Base-by-base conservation (phyloP, 768 basidiomycete genomes). In the Hirschioporus abietinus region DNA sequence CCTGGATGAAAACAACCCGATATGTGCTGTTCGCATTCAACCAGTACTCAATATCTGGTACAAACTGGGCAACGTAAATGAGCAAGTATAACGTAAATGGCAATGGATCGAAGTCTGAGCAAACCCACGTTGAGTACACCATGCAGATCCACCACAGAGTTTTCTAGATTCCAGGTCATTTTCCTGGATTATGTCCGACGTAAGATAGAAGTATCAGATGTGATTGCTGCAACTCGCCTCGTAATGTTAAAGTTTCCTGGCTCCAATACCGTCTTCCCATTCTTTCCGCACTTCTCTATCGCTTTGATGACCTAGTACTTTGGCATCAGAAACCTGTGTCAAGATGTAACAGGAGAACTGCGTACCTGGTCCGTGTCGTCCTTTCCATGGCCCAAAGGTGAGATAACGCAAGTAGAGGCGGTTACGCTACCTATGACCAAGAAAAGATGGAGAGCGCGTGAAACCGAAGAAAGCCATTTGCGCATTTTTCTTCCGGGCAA, bases 1-100 rank as follows among this genome's bases (percentile, higher is more conserved):
- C 84, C 76, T 87, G 86, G 65, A 88, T 85, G 72, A 85, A 86
- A 26, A 87, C 83, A n/a, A 85, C 85, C 25, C 84, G 80, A 72
- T 83, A 86, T 1, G 86, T 88, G 69, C 83, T 84, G 59, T 77
- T 76, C 42, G 81, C 72, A 66, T 87, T 75, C 64, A 87, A 76
- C 87, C 87, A 87, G 69, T 78, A 86, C 61, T 84, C 72, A 42
- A 86, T 78, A 70, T 86, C 78, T 9, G 85, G 84, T 17, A 78
- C 72, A 72, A 86, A 87, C 86, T 87, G 64, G 17, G 59, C 17
- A 17, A 66, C 30, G 63, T 27, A 36, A 66, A n/a, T n/a, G n/a
- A n/a, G 7, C 9, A 15, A 30, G 17, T 64, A 30, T 60, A 18
- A 24, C 27, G 24, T 25, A 59, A 67, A 57, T 36, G 42, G 8